phyloP scores from a whole-genome alignment of 352 stramenopile genomes.

The Pythium guiyangense region DNA sequence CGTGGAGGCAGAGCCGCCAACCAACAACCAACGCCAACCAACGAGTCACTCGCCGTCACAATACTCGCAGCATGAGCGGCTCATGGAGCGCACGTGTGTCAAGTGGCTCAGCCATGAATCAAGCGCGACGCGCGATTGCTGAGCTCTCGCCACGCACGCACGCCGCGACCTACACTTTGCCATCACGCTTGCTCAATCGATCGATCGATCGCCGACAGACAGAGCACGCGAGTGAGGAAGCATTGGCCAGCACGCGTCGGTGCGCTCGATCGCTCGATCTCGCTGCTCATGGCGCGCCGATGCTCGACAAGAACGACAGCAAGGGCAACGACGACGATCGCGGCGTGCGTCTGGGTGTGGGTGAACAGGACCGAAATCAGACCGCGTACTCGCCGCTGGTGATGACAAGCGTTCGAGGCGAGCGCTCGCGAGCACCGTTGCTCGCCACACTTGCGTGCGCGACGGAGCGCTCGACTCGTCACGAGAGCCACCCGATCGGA shows the following conservation, averaged over 20 bases:
- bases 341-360: too few relatives aligned
- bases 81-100: too few relatives aligned
- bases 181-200: too few relatives aligned
- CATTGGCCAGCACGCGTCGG: not conserved
- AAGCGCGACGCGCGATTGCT: too few relatives aligned
- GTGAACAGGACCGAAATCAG: not conserved
- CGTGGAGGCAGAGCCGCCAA: not conserved
- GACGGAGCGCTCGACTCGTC: conserved; percentile 5
- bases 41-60: too few relatives aligned
- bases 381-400: not conserved
- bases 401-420: too few relatives aligned
- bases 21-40: too few relatives aligned
- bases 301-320: not conserved
- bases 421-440: not conserved
- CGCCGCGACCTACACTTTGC: too few relatives aligned
- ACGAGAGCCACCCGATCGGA: conserved; percentile 7
- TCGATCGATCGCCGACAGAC: too few relatives aligned
- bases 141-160: too few relatives aligned
- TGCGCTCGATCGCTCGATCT: not conserved
- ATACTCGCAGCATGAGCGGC: too few relatives aligned
- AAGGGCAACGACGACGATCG: not conserved
- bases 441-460: not conserved
- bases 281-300: not conserved
- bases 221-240: not conserved
- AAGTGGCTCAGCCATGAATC: too few relatives aligned